A percentile compares a stretch with the other conserved stretches of the same genome.
Evolutionary conservation across 2,329 filamentous ascomycete species (phyloP).

Genomic region (Endoconidiophora polonica): DNA sequence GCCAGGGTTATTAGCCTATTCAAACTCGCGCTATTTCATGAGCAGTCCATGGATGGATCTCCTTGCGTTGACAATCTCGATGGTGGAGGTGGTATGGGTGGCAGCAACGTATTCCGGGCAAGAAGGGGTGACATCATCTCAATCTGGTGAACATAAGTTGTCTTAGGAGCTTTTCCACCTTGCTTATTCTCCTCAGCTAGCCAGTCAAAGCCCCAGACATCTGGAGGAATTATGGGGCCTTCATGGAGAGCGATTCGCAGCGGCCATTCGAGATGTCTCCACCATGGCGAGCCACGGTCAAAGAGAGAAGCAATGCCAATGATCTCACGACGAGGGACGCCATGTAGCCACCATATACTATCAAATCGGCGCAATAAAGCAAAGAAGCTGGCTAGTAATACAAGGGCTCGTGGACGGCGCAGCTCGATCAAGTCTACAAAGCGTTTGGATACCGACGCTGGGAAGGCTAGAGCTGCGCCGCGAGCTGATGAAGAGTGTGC

Average conservation of each 20-base stretch:
- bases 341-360: constrained; percentile 51
- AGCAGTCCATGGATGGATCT: constrained; percentile 6
- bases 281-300: constrained; percentile 41
- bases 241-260: constrained; percentile 42
- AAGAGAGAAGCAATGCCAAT: constrained; percentile 45
- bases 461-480: constrained; percentile 43
- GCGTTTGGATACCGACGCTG: constrained; percentile 44
- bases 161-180: constrained; percentile 11
- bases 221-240: constrained; percentile 33
- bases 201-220: constrained; percentile 40
- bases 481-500: constrained; percentile 43
- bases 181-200: constrained; percentile 25
- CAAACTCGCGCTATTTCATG: background rate
- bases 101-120: constrained; percentile 16
- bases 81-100: constrained; percentile 11
- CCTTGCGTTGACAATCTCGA: constrained; percentile 5
- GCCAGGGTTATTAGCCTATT: background rate
- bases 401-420: constrained; percentile 42
- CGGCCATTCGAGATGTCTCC: constrained; percentile 45
- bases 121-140: constrained; percentile 25
- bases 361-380: constrained; percentile 46
- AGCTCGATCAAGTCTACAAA: constrained; percentile 43
- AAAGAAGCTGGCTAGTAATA: constrained; percentile 50
- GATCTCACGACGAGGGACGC: constrained; percentile 48
- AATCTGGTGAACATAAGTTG: constrained; percentile 19